Evolutionary conservation across 2,329 filamentous ascomycete species (phyloP).

Genomic region (Aspergillus tanneri): DNA sequence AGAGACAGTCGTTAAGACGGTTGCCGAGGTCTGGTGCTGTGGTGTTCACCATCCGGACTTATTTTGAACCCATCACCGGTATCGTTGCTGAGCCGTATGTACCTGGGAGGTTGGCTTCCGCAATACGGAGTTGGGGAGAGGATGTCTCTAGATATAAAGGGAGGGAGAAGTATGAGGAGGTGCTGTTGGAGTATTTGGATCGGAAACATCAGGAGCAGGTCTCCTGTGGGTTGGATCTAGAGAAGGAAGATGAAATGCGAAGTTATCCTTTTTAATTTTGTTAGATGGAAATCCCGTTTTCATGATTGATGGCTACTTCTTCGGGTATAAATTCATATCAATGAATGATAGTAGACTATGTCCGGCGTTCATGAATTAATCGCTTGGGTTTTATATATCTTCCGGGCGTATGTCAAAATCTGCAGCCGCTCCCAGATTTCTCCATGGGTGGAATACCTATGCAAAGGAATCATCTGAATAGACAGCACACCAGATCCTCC

Average conservation of each 20-base stretch:
- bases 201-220: constrained; percentile 71
- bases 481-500: no score
- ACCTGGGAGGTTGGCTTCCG: constrained; percentile 73
- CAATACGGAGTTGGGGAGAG: constrained; percentile 76
- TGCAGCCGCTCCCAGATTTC: no score
- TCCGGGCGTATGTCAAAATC: no score
- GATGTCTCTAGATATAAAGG: constrained; percentile 78
- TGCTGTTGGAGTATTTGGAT: constrained; percentile 75
- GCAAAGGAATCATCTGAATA: no score
- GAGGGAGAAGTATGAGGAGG: constrained; percentile 68
- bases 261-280: constrained; percentile 58
- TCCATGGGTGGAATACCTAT: no score
- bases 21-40: constrained; percentile 59
- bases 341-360: not conserved
- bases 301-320: constrained; percentile 2
- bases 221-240: constrained; percentile 61
- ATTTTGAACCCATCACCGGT: constrained; percentile 70
- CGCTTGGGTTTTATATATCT: no score
- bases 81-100: constrained; percentile 72
- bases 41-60: constrained; percentile 76
- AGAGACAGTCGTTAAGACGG: constrained; percentile 68
- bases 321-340: not conserved
- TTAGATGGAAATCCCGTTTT: constrained; percentile 45
- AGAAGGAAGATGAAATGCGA: constrained; percentile 59
- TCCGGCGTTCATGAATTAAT: not conserved